Conservation (phyloP, 1,139 yeast genomes). For the Sugiyamaella sp. region DNA sequence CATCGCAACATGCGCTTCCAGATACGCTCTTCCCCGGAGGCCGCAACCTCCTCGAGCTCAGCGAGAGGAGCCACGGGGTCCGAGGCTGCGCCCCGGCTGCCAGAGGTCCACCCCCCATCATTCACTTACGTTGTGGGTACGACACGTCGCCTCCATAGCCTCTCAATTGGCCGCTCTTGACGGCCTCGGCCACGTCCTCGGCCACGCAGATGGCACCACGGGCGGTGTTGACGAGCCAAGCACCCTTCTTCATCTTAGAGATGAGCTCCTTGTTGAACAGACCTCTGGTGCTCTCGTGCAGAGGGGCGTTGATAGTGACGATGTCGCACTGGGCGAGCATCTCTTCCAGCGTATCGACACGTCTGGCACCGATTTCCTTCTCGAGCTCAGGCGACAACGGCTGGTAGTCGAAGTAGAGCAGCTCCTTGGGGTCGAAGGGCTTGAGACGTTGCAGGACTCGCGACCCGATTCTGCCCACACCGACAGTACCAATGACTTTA, state of each 20-base stretch:
- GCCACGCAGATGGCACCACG: conserved; percentile 79
- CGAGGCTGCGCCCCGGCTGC: too few relatives aligned
- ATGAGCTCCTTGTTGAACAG: conserved; percentile 67
- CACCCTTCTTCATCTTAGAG: conserved; percentile 74
- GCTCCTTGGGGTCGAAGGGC: conserved; percentile 74
- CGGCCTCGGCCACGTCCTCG: conserved; percentile 76
- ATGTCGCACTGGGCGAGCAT: conserved; percentile 70
- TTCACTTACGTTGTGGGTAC: conserved; percentile 65
- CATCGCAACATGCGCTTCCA: too few relatives aligned
- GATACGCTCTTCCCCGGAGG: background rate
- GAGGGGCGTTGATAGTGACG: conserved; percentile 78
- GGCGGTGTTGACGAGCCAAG: conserved; percentile 81
- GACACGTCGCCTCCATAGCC: conserved; percentile 90
- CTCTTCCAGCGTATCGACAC: conserved; percentile 67
- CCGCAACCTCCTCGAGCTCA: background rate
- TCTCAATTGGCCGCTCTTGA: conserved; percentile 65
- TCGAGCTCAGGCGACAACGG: conserved; percentile 61
- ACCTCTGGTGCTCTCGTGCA: conserved; percentile 70
- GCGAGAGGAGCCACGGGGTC: background rate
- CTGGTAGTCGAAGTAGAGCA: conserved; percentile 78
- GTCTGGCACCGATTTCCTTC: conserved; percentile 59
- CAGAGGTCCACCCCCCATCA: too few relatives aligned
- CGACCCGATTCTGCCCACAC: conserved; percentile 82
- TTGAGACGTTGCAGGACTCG: conserved; percentile 71
- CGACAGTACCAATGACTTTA: conserved; percentile 76